Base-by-base conservation (phyloP, 345 rosid genomes). In the Reutealis trisperma region DNA sequence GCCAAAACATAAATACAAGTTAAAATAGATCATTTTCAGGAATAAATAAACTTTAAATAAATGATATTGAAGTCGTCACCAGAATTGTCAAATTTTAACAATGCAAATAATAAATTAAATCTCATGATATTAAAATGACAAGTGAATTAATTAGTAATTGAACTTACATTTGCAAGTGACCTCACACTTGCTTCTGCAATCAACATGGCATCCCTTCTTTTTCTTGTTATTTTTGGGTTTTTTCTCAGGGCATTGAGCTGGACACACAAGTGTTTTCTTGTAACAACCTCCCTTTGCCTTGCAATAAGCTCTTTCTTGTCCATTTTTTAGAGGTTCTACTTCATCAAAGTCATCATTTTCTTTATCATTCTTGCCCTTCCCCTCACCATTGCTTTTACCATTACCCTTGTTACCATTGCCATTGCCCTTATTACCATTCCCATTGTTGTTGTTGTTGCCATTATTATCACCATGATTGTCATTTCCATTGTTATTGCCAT, bases 81-180 rank as follows among this genome's bases (percentile, higher is more conserved):
- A n/a, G n/a, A n/a, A n/a, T n/a, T n/a, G n/a, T n/a, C n/a, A n/a
- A n/a, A n/a, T n/a, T n/a, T n/a, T n/a, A n/a, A n/a, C n/a, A n/a
- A n/a, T n/a, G n/a, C n/a, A n/a, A n/a, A n/a, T n/a, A n/a, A n/a
- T n/a, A n/a, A n/a, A n/a, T n/a, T n/a, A n/a, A n/a, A n/a, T n/a
- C n/a, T n/a, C n/a, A n/a, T n/a, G n/a, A n/a, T 34, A 34, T 34
- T 34, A 34, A 34, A 34, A 34, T 34, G 41, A 34, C 41, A 34
- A 6, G 4, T 34, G 4, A 34, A 1, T 34, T 34, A 34, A 34
- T 27, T 16, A 45, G 64, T 8, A 25, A 27, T 70, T 27, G 60
- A 69, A 74, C 93, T 86, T 88, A 93, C 97, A 86, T 80, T 90
- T 93, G 92, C 98, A 93, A 27, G 87, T 87, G 81, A 78, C 92